A percentile compares a stretch with the other conserved stretches of the same genome.
phyloP scores from a whole-genome alignment of 2,329 filamentous ascomycete species.

The Fusarium pininemorale region DNA sequence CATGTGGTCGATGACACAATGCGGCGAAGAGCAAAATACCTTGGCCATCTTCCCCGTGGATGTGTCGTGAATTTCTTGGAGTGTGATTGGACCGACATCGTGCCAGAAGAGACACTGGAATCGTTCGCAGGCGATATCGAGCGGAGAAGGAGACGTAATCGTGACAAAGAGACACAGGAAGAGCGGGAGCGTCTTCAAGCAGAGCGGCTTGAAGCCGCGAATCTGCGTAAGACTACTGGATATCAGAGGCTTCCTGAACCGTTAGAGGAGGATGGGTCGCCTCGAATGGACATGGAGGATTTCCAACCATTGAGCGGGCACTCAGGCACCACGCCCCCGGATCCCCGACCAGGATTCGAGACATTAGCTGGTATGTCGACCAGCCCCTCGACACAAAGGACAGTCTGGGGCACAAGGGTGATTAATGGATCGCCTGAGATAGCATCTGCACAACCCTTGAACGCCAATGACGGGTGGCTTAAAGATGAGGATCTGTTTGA shows the following conservation, averaged over 20 bases:
- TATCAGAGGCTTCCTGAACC: constrained; percentile 51
- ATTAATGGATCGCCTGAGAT: constrained; percentile 69
- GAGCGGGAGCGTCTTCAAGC: constrained; percentile 86
- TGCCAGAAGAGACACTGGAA: constrained; percentile 77
- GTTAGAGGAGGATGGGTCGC: constrained; percentile 50
- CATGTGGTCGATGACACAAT: constrained; percentile 88
- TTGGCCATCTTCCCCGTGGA: constrained; percentile 87
- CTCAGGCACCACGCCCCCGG: constrained; percentile 63
- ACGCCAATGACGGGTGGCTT: constrained; percentile 81
- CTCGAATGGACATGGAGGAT: constrained; percentile 64
- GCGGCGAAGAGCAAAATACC: constrained; percentile 84
- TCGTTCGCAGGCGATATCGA: constrained; percentile 81
- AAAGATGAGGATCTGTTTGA: constrained; percentile 79
- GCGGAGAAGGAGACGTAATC: constrained; percentile 76
- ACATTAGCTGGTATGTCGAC: constrained; percentile 81
- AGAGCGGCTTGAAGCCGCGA: constrained; percentile 79
- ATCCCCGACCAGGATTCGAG: constrained; percentile 69
- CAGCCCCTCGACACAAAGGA: constrained; percentile 78
- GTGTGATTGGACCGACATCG: constrained; percentile 94
- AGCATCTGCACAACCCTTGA: constrained; percentile 44
- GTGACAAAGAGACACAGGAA: constrained; percentile 85
- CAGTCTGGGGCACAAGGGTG: constrained; percentile 90
- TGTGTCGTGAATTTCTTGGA: constrained; percentile 91
- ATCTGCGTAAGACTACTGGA: constrained; percentile 63
- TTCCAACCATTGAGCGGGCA: constrained; percentile 70